Evolutionary conservation across 2,329 filamentous ascomycete species (phyloP), one percentile per base, ranked within the genome.

Genomic region (Microcyclosporella mali): DNA sequence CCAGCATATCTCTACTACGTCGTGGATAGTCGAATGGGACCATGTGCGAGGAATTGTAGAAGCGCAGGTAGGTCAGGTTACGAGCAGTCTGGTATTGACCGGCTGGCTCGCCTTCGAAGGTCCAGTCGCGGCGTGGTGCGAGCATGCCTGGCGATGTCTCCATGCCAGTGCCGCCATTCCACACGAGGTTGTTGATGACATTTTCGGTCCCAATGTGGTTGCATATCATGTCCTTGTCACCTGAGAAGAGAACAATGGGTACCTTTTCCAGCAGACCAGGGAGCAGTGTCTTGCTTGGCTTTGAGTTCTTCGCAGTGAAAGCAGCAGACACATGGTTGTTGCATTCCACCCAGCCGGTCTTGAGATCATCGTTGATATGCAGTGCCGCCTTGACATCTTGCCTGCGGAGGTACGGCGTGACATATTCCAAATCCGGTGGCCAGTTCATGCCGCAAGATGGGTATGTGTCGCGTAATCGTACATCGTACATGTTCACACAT

Each of bases 1-100:
- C 90, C 12, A 98, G 80, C 92, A 98, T 98, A 64, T 97, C 92
- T 49, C 90, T 80, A 15, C 82, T 85, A 47, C 88, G 83, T 36
- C 88, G 81, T 1, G 90, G 83, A 56, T 85, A 85, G 66, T 98
- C 90, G 60, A 92, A 97, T 1, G 92, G 94, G 1, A 98, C 92
- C 92, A 98, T 98, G 66, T 98, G 92, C 37, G 86, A 94, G 12
- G 88, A 82, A 65, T 98, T 94, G 72, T 94, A 87, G 68, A 97
- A 95, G 31, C 94, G 74, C 25, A 98, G 82, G 61, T 98, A 98
- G 1, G 92, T 95, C 48, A 98, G 70, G 67, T 98, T 98, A 52
- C 94, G 82, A 1, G 92, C 90, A 63, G 88, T 80, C 66, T 98
- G 94, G 74, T 90, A 98, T 60, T 94, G 87, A 17, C 92, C 92